A percentile compares a stretch with the other conserved stretches of the same genome.
These are phyloP conservation scores for Colletotrichum orchidophilum DNA, from an alignment of 2,329 filamentous ascomycete genomes.

Conservation along the genomic window DNA sequence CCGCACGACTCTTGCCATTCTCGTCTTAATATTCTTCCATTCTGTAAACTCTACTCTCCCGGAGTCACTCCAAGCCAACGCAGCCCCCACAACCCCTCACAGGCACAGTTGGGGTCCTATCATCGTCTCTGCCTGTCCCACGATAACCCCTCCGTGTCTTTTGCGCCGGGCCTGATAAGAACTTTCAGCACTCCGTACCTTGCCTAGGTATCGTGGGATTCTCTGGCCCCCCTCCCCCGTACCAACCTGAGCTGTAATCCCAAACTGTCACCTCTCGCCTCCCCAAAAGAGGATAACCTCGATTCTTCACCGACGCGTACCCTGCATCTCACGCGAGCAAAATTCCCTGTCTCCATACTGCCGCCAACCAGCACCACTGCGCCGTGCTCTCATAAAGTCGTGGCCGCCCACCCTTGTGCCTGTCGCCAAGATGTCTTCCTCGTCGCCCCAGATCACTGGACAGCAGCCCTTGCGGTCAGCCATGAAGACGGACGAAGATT, in stretches of 20 bases:
- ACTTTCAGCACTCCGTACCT: not conserved
- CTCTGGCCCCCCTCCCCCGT: not conserved
- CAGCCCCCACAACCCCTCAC: slow-evolving; percentile 11
- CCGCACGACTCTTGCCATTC: not conserved
- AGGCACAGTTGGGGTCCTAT: not conserved
- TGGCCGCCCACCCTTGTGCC: not conserved
- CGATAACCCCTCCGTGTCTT: slow-evolving; percentile 21
- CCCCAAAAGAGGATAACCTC: not conserved
- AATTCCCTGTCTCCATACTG: not conserved
- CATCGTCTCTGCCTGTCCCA: slow-evolving; percentile 8
- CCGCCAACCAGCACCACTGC: not conserved
- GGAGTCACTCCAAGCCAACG: not conserved
- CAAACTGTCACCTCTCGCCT: slow-evolving; percentile 30
- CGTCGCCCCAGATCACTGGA: slow-evolving; percentile 23
- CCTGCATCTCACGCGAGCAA: not conserved
- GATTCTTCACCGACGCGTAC: slow-evolving; percentile 18
- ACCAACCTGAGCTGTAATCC: slow-evolving; percentile 1
- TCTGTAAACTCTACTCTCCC: not conserved
- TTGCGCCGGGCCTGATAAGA: slow-evolving; percentile 13
- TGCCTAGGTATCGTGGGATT: slow-evolving; percentile 13
- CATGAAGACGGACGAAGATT: slow-evolving; percentile 55
- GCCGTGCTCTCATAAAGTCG: not conserved
- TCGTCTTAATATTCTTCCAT: not conserved
- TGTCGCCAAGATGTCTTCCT: slow-evolving; percentile 31
- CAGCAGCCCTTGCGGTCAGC: slow-evolving; percentile 50